Percentiles rank a stretch among this genome's conserved stretches.
Conservation (phyloP, 345 rosid species). For the Rubroshorea leprosula region DNA sequence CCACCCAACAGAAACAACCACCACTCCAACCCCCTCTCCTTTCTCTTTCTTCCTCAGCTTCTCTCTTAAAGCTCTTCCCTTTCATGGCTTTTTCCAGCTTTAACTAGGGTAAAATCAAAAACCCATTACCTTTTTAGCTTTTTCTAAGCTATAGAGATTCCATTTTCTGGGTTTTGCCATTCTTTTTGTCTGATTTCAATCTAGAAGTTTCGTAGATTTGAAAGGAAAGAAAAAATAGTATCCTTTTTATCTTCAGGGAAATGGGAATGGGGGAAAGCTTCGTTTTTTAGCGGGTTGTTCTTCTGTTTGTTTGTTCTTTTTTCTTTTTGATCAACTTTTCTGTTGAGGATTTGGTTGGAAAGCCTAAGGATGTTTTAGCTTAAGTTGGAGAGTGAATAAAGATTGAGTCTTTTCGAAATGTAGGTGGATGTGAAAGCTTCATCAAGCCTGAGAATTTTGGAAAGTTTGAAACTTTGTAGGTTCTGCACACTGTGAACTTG, state of each 20-base stretch:
- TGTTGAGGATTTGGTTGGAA: neutral
- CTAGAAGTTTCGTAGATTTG: constrained; percentile 17
- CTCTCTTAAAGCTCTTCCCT: neutral
- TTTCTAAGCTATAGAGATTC: neutral
- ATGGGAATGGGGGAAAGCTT: neutral
- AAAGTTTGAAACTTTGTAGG: constrained; percentile 13
- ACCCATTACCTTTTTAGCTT: constrained; percentile 2
- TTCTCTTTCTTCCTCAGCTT: constrained; percentile 7
- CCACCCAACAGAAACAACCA: constrained; percentile 7
- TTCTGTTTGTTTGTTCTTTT: neutral
- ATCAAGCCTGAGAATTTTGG: constrained; percentile 2
- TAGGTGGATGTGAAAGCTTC: constrained; percentile 18
- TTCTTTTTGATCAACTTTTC: neutral
- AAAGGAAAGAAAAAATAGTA: neutral
- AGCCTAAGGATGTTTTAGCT: neutral
- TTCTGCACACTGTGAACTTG: constrained; percentile 25
- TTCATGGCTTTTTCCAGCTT: neutral
- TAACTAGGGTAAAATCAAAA: neutral
- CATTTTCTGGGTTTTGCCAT: constrained; percentile 5
- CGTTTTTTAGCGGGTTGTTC: neutral
- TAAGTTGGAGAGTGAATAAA: neutral
- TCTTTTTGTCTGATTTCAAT: constrained; percentile 21
- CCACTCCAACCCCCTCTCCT: constrained; percentile 22
- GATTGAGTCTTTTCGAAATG: constrained; percentile 23
- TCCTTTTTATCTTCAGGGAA: neutral